A percentile compares a stretch with the other conserved stretches of the same genome.
These are phyloP conservation scores for Tolypocladium cylindrosporum DNA, from an alignment of 2,329 filamentous ascomycete genomes.

Conservation along the genomic window DNA sequence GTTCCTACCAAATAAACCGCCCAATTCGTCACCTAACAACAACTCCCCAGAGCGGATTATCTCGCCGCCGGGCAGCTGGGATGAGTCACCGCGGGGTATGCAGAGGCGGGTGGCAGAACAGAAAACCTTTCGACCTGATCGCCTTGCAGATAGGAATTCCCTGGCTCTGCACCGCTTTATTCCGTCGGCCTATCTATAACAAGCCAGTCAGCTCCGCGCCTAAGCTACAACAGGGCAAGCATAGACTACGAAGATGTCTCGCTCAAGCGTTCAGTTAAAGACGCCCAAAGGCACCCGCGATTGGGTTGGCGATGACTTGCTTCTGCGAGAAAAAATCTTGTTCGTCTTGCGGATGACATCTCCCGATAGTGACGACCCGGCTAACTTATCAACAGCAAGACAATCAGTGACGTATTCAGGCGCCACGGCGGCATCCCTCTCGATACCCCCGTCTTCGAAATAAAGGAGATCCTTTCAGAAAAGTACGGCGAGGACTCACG, in stretches of 20 bases:
- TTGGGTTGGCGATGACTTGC: slow-evolving; percentile 70
- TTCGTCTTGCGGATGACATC: background rate
- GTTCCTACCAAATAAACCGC: too few relatives aligned
- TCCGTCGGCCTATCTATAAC: too few relatives aligned
- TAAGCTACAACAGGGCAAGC: background rate
- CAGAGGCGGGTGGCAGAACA: too few relatives aligned
- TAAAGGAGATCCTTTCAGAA: slow-evolving; percentile 63
- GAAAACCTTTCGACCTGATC: too few relatives aligned
- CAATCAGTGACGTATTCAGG: slow-evolving; percentile 71
- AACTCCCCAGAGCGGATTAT: too few relatives aligned
- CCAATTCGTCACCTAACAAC: too few relatives aligned
- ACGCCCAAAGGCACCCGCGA: slow-evolving; percentile 87
- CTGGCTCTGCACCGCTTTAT: too few relatives aligned
- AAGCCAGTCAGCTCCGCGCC: too few relatives aligned
- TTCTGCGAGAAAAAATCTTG: slow-evolving; percentile 74
- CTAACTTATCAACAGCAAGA: slow-evolving; percentile 25
- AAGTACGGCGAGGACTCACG: slow-evolving; percentile 87
- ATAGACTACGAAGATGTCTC: background rate
- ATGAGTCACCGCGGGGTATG: too few relatives aligned
- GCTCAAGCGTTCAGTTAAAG: slow-evolving; percentile 46
- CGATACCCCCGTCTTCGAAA: slow-evolving; percentile 76
- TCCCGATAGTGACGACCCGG: too few relatives aligned
- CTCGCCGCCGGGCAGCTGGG: too few relatives aligned
- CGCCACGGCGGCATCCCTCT: slow-evolving; percentile 71
- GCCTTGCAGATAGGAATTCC: too few relatives aligned